These are phyloP conservation scores for Fusarium gaditjirri DNA, from an alignment of 2,329 filamentous ascomycete genomes.

Conservation along the genomic window DNA sequence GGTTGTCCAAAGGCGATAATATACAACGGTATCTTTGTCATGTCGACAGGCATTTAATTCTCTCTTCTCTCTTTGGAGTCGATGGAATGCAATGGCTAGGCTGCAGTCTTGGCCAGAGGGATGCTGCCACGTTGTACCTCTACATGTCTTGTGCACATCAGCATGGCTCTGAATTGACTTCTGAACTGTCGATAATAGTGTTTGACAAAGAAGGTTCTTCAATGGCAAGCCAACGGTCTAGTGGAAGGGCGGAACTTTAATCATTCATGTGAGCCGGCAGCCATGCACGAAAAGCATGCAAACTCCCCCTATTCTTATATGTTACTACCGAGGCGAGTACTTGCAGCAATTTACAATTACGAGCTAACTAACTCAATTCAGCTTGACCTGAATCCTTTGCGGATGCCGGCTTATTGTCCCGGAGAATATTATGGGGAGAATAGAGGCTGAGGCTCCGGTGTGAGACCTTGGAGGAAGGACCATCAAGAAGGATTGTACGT, in stretches of 20 bases:
- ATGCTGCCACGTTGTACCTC: slow-evolving; percentile 45
- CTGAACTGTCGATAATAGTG: slow-evolving; percentile 27
- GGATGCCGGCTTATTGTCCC: slow-evolving; percentile 14
- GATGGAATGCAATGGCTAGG: slow-evolving; percentile 30
- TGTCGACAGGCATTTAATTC: slow-evolving; percentile 9
- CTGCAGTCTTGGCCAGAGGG: slow-evolving; percentile 22
- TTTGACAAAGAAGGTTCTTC: slow-evolving; percentile 23
- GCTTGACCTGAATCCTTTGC: slow-evolving; percentile 9
- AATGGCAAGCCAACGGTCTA: slow-evolving; percentile 7
- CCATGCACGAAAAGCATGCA: slow-evolving; percentile 48
- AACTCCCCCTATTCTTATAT: slow-evolving; percentile 39
- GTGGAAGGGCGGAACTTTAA: slow-evolving; percentile 23
- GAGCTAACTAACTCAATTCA: slow-evolving; percentile 20
- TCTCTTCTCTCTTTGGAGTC: slow-evolving; percentile 22
- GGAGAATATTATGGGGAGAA: slow-evolving; percentile 5
- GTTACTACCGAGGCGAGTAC: slow-evolving; percentile 18
- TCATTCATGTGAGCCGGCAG: slow-evolving; percentile 50
- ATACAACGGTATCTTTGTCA: slow-evolving; percentile 19
- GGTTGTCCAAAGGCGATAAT: slow-evolving; percentile 27
- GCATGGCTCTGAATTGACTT: slow-evolving; percentile 27
- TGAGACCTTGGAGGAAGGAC: slow-evolving; percentile 28
- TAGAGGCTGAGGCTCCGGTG: slow-evolving; percentile 32
- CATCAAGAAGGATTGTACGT: background rate
- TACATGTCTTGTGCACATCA: slow-evolving; percentile 31
- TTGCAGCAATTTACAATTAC: slow-evolving; percentile 27